Evolutionary conservation across 441 rosid genomes (phyloP).

Genomic region (Adansonia gregorii): DNA sequence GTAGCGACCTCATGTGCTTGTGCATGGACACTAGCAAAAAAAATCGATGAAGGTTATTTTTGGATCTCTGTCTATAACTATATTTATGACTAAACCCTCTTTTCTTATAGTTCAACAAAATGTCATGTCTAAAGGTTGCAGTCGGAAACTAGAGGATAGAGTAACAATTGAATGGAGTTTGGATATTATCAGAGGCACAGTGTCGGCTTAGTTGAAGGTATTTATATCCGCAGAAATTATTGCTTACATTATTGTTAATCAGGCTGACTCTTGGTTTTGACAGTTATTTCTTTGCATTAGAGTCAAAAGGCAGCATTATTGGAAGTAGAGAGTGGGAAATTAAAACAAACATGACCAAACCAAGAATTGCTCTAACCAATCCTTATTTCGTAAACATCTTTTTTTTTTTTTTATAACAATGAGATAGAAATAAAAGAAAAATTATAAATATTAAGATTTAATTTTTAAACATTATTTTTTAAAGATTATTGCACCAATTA

Average conservation of each 20-base stretch:
- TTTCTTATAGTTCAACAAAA: neutral
- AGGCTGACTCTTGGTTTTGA: conserved; percentile 4
- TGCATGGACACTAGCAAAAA: neutral
- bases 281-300: conserved; percentile 10
- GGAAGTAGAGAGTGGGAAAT: conserved; percentile 20
- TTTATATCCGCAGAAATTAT: neutral
- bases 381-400: neutral
- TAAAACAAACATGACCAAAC: neutral
- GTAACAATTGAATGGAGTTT: neutral
- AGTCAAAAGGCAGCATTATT: conserved; percentile 34
- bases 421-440: no score
- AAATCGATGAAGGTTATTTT: neutral
- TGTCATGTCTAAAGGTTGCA: conserved; percentile 14
- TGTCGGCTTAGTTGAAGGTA: neutral
- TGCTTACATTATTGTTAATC: neutral
- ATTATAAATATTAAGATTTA: no score
- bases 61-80: conserved; percentile 17
- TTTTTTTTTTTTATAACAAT: no score
- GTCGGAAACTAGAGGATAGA: neutral
- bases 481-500: no score
- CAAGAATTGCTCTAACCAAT: conserved; percentile 21
- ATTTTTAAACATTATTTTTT: no score
- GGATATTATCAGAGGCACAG: neutral
- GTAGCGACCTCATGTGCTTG: neutral
- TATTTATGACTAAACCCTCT: conserved; percentile 15